phyloP scores from a whole-genome alignment of 2,329 filamentous ascomycete genomes.

The Colletotrichum sp. region DNA sequence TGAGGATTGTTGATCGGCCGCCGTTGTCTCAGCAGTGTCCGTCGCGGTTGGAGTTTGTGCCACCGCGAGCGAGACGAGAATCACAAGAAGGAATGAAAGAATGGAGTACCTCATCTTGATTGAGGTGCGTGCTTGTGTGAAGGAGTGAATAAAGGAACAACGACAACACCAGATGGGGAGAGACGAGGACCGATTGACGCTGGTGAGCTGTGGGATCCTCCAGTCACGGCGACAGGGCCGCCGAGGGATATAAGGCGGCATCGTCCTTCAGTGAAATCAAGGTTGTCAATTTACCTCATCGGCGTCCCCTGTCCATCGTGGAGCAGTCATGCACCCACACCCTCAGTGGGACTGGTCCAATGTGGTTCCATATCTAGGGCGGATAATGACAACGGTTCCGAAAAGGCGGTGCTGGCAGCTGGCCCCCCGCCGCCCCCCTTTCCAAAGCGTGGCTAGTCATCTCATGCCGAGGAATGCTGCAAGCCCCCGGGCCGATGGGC shows the following conservation, averaged over 20 bases:
- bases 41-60: slow-evolving; percentile 37
- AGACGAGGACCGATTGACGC: neutral
- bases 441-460: neutral
- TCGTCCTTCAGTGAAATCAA: neutral
- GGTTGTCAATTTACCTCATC: neutral
- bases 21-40: slow-evolving; percentile 12
- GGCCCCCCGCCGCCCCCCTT: neutral
- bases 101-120: slow-evolving; percentile 14
- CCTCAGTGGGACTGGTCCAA: neutral
- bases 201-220: neutral
- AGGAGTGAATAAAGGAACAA: slow-evolving; percentile 8
- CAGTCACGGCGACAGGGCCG: neutral
- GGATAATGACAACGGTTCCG: slow-evolving; percentile 9
- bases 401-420: neutral
- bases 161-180: neutral
- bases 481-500: slow-evolving; percentile 15
- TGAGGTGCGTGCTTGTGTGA: slow-evolving; percentile 20
- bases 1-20: slow-evolving; percentile 13
- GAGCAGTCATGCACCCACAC: neutral
- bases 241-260: slow-evolving; percentile 13
- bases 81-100: slow-evolving; percentile 33
- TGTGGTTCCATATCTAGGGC: slow-evolving; percentile 17
- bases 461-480: slow-evolving; percentile 2
- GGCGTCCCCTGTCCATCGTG: neutral
- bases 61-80: slow-evolving; percentile 30